Base-by-base conservation (phyloP, 345 rosid species). In the Heritiera fomes region DNA sequence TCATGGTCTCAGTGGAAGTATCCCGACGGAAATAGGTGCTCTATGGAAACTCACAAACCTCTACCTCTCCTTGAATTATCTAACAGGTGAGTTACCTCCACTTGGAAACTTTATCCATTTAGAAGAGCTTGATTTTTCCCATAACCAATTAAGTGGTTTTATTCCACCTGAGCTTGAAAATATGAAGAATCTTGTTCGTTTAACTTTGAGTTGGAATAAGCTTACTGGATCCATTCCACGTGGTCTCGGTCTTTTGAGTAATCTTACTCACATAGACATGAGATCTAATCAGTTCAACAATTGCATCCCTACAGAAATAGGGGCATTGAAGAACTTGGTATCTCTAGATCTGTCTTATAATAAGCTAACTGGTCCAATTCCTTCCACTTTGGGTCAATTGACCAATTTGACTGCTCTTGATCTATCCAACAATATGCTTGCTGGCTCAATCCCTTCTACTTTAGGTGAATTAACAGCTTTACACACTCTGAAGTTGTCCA, bases 271-370 rank as follows among this genome's bases (percentile, higher is more conserved):
- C 1, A 0, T 34, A 34, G 38, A 34, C 38, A 2, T 34, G 38
- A 34, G 38, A 34, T 34, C 38, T 34, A 34, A 34, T 3, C 58
- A 1, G 32, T 20, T 70, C 8, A 8, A 23, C 52, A 10, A 11
- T 70, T 28, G 1, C 74, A 70, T 70, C 12, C 74, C 74, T 28
- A 17, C 7, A 47, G 74, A 70, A 70, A 20, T 47, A 10, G 74
- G 74, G 40, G n/a, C 14, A 23, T 13, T 70, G 38, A 70, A 47
- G 40, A 47, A 45, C 18, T 20, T 70, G 55, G 6, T 0, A 1
- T 0, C 40, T n/a, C 30, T 70, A 9, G 56, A 70, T 70, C 40
- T 70, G 53, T 43, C 34, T 9, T 14, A 17, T 10, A 32, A 72
- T 3, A 38, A 30, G n/a, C 75, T 52, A 20, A 12, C 15, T 17